Evolutionary conservation across 1,139 yeast genomes (phyloP), one percentile per base, ranked within the genome.

Genomic region (Chernovozyma aurita): DNA sequence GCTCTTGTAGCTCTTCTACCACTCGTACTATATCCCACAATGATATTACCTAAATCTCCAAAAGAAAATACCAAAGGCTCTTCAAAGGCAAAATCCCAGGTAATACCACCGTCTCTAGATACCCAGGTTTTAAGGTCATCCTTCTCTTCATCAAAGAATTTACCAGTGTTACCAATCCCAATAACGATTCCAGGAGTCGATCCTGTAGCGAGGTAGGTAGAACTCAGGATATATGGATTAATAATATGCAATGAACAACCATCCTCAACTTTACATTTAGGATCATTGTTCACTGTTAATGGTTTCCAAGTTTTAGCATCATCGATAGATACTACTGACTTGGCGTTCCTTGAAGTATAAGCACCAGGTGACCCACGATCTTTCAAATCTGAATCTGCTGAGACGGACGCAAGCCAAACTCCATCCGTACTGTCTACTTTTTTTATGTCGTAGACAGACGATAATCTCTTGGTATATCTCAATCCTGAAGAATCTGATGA

Each of bases 21-120:
- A 14, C 80, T 80, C 5, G 78, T 63, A 7, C 8, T 26, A 6
- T 7, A 7, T 2, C 88, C 86, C 2, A 85, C 62, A 30, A 86
- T 72, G 4, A 86, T 56, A 53, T 86, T 86, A 34, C 95, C 97
- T 40, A 76, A 76, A 56, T 87, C 95, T 37, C 94, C 95, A 60
- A 80, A 82, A 0, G 82, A 68, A 45, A 75, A 80, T 4, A 69
- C 50, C 31, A 78, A 66, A 2, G 88, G 78, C 28, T 66, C 73
- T 28, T 77, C 76, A 18, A 79, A 50, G 0, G 79, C 74, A 39
- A 65, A 54, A 28, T 57, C 58, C 96, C 96, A 88, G 0, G 80
- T 62, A 6, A 70, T 57, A 17, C 96, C 96, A 27, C 88, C 92
- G 58, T 87, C 87, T 43, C 85, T 70, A 0, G 95, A 85, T 4